Evolutionary conservation across 1,284 basidiomycete species (phyloP), one percentile per base, ranked within the genome.

Genomic region (Leccinum brunneo-olivaceum): DNA sequence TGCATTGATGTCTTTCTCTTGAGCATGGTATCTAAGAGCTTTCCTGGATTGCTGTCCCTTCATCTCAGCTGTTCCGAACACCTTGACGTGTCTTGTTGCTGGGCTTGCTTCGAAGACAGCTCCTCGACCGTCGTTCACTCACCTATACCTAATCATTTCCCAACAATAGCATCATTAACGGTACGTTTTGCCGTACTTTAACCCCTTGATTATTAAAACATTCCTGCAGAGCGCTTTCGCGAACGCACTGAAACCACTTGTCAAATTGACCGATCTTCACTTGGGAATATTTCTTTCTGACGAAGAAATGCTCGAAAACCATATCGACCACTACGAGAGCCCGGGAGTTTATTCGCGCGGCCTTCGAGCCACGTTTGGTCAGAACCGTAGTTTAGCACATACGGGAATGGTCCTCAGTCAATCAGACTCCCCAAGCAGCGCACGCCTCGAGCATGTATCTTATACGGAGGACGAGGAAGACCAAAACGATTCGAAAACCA

Each of bases 91-190:
- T 62, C 58, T 38, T 82, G 79, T 57, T 84, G 81, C 57, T 77
- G 74, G 70, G 53, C 55, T 39, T 84, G 82, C 56, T 76, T 77
- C 45, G 77, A 78, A 58, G 79, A 82, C 38, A 77, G 75, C 33
- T 65, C 76, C 21, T 69, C 64, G 9, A 66, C 69, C 47, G 69
- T 70, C n/a, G 50, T 71, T 4, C 80, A 84, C 57, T 84, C 81
- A 3, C 81, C 81, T 0, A 67, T 84, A 43, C 76, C 77, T 10
- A 71, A 75, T 18, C 54, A 68, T 19, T 78, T 69, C 50, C 41
- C 57, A 9, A 63, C 67, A 19, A 65, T 63, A 6, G 52, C 63
- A 37, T 59, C 62, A 14, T 61, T 84, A 43, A 70, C 73, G 44
- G 82, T 84, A 60, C 59, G 77, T 63, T 20, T 28, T 16, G 44